phyloP scores from a whole-genome alignment of 345 rosid species.

The Schrenkiella parvula region DNA sequence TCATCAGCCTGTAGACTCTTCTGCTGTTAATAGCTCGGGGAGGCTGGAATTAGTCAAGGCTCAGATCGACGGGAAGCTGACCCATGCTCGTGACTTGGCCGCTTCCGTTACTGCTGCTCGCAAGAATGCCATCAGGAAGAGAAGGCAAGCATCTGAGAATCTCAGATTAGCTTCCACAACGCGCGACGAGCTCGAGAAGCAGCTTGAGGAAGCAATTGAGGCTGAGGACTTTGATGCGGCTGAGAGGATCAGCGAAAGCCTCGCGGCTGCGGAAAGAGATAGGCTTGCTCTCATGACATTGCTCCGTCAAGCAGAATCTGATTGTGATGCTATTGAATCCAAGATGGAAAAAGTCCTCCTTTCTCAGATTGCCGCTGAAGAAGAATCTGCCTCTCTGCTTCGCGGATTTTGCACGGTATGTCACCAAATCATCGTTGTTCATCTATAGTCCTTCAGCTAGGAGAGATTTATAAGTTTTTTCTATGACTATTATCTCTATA shows the following conservation, averaged over 20 bases:
- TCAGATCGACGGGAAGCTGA: conserved; percentile 51
- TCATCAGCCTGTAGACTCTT: conserved; percentile 12
- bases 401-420: conserved; percentile 52
- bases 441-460: not conserved
- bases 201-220: conserved; percentile 78
- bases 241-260: conserved; percentile 66
- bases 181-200: conserved; percentile 54
- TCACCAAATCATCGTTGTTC: not conserved
- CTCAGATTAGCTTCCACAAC: conserved; percentile 49
- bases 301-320: conserved; percentile 61
- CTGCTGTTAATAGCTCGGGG: conserved; percentile 4
- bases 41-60: conserved; percentile 41
- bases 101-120: conserved; percentile 53
- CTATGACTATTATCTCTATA: conserved; percentile 8
- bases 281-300: conserved; percentile 43
- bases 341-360: conserved; percentile 55
- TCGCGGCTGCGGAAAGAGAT: conserved; percentile 52
- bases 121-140: conserved; percentile 54
- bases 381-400: conserved; percentile 66
- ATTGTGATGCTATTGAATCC: conserved; percentile 56
- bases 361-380: conserved; percentile 64
- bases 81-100: conserved; percentile 43
- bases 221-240: conserved; percentile 85
- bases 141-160: conserved; percentile 61
- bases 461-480: not conserved